Percentiles rank a stretch among this genome's conserved stretches.
These are phyloP conservation scores for Wickerhamomyces bisporus DNA, from an alignment of 805 yeast genomes.

Conservation along the genomic window DNA sequence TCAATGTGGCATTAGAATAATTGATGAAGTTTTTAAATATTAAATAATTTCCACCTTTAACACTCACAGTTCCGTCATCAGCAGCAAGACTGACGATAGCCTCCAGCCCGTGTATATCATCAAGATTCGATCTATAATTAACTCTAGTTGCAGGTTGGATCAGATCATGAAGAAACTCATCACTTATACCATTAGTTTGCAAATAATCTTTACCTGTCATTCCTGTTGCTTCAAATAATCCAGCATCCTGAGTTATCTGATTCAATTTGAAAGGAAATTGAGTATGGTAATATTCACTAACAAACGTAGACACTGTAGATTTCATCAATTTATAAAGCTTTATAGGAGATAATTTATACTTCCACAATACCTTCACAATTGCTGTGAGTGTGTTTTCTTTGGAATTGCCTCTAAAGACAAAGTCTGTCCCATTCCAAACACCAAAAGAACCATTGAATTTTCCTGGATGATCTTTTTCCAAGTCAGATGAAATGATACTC, in stretches of 20 bases:
- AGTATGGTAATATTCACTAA: constrained; percentile 25
- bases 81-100: constrained; percentile 36
- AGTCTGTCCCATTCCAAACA: constrained; percentile 34
- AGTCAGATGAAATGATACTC: constrained; percentile 10
- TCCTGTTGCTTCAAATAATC: constrained; percentile 22
- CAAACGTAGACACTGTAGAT: constrained; percentile 23
- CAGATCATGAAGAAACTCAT: constrained; percentile 25
- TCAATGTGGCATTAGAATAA: constrained; percentile 28
- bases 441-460: constrained; percentile 21
- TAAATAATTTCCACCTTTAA: constrained; percentile 41
- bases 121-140: constrained; percentile 38
- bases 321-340: constrained; percentile 18
- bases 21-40: constrained; percentile 38
- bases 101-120: constrained; percentile 40
- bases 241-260: constrained; percentile 13
- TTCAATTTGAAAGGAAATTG: constrained; percentile 32
- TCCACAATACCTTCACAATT: constrained; percentile 21
- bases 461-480: constrained; percentile 11
- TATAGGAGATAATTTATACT: constrained; percentile 28
- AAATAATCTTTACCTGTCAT: constrained; percentile 24
- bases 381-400: constrained; percentile 3
- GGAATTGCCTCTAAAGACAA: constrained; percentile 13
- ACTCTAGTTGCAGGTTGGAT: constrained; percentile 38
- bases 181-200: constrained; percentile 19
- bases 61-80: constrained; percentile 24